A percentile compares a stretch with the other conserved stretches of the same genome.
These are phyloP conservation scores for Pichia rugopelliculosa DNA, from an alignment of 805 yeast genomes.

Conservation along the genomic window DNA sequence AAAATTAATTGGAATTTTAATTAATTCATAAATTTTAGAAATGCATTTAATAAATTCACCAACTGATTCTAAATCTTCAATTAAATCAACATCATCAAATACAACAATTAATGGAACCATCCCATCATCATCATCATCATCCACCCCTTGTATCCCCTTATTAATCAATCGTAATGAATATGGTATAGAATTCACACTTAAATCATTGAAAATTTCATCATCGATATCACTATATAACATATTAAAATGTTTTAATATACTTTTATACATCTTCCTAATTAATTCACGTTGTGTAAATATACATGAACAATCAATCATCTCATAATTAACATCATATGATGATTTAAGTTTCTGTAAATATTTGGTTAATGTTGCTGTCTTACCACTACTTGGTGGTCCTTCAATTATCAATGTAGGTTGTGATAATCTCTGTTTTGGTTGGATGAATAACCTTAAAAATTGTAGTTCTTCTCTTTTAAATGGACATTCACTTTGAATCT, in stretches of 20 bases:
- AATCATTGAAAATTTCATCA: not conserved
- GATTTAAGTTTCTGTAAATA: slow-evolving; percentile 25
- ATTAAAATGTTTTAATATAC: not conserved
- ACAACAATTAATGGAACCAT: slow-evolving; percentile 36
- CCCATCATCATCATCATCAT: not conserved
- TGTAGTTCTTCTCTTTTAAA: slow-evolving; percentile 31
- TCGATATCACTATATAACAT: not conserved
- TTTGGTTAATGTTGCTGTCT: slow-evolving; percentile 31
- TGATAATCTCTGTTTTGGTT: slow-evolving; percentile 23
- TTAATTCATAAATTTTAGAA: slow-evolving; percentile 36
- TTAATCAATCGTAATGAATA: not conserved
- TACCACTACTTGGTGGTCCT: slow-evolving; percentile 45
- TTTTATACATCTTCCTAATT: slow-evolving; percentile 25
- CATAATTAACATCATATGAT: slow-evolving; percentile 18
- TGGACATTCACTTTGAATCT: slow-evolving; percentile 6
- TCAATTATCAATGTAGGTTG: slow-evolving; percentile 36
- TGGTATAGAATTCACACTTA: not conserved
- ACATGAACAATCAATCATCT: slow-evolving; percentile 38
- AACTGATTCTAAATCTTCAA: slow-evolving; percentile 28
- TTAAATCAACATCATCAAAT: slow-evolving; percentile 38
- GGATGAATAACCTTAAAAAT: slow-evolving; percentile 31
- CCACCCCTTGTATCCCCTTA: no score
- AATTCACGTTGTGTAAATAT: slow-evolving; percentile 35
- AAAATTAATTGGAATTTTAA: slow-evolving; percentile 26
- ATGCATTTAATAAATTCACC: slow-evolving; percentile 36